phyloP scores from a whole-genome alignment of 2,329 filamentous ascomycete genomes.

The Ascochyta clinopodiicola region DNA sequence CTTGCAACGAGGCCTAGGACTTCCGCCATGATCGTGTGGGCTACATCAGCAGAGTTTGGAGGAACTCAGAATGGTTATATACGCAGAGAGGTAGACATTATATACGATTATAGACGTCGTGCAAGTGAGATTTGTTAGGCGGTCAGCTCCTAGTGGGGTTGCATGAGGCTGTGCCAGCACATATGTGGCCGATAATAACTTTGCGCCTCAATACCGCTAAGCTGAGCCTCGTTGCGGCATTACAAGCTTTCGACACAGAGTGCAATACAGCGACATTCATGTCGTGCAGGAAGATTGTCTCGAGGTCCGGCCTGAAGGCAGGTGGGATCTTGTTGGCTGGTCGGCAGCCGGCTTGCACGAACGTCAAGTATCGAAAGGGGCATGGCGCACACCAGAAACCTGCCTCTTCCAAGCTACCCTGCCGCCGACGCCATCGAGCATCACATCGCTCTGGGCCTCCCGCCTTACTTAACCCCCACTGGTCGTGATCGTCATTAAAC shows the following conservation, averaged over 20 bases:
- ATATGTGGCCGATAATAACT: background rate
- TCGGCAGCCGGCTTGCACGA: conserved; percentile 2
- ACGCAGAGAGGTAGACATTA: background rate
- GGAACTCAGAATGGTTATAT: background rate
- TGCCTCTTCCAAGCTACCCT: conserved; percentile 18
- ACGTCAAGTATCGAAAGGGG: background rate
- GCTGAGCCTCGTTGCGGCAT: background rate
- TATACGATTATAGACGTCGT: background rate
- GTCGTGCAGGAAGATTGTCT: background rate
- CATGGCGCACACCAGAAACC: conserved; percentile 16
- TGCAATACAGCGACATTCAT: background rate
- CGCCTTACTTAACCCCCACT: conserved; percentile 22
- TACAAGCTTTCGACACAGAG: background rate
- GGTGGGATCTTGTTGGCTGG: background rate
- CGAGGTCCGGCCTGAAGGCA: background rate
- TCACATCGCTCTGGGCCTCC: conserved; percentile 26
- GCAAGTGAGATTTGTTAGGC: background rate
- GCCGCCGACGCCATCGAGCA: conserved; percentile 31
- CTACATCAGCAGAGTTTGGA: background rate
- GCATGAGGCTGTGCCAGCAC: background rate
- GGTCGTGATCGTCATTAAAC: conserved; percentile 20
- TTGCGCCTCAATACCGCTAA: background rate
- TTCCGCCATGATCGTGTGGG: conserved; percentile 31
- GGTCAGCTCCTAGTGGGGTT: background rate
- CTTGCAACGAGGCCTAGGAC: conserved; percentile 35